Base-by-base conservation (phyloP, 2,329 filamentous ascomycete species). In the Trichoderma sp. region DNA sequence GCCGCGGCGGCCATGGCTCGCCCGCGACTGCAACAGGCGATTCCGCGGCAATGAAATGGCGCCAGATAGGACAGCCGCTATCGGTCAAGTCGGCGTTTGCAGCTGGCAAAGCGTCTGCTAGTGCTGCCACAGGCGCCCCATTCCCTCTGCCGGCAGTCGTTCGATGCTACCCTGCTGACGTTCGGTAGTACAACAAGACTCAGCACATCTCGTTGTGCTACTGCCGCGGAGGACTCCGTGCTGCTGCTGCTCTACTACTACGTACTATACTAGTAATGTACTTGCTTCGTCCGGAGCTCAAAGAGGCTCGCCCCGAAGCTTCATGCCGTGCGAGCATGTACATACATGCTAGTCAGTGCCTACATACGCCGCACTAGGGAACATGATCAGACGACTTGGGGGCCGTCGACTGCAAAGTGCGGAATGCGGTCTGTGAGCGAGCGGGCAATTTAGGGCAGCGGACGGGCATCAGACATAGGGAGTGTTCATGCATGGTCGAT, bases 61-160 rank as follows among this genome's bases (percentile, higher is more conserved):
- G 61, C 50, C 61, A 64, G 61, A 64, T 64, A 64, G 50, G 52
- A 48, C 61, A 64, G 61, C 61, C 61, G 61, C 61, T 56, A 64
- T 56, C 61, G 50, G 61, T 64, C 59, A 19, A 63, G 19, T 52
- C n/a, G 27, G 45, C 4, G n/a, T 45, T 45, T 45, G 32, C 45
- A 37, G 27, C 58, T 58, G 56, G 56, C 13, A 37, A n/a, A 45
- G 39, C 5, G 2, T 45, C n/a, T 6, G n/a, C 39, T 45, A 45
- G 39, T 45, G 19, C n/a, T 45, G n/a, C 39, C 39, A 56, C 35
- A 67, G 37, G 19, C 37, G 57, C 58, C 56, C 48, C 42, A 56
- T 60, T 3, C 39, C 39, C 48, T 67, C 65, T 67, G 56, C 65
- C 65, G 65, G 65, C 50, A 67, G 57, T 61, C 65, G 15, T 60